phyloP scores from a whole-genome alignment of 1,284 basidiomycete species.

The Fomitopsis betulina region DNA sequence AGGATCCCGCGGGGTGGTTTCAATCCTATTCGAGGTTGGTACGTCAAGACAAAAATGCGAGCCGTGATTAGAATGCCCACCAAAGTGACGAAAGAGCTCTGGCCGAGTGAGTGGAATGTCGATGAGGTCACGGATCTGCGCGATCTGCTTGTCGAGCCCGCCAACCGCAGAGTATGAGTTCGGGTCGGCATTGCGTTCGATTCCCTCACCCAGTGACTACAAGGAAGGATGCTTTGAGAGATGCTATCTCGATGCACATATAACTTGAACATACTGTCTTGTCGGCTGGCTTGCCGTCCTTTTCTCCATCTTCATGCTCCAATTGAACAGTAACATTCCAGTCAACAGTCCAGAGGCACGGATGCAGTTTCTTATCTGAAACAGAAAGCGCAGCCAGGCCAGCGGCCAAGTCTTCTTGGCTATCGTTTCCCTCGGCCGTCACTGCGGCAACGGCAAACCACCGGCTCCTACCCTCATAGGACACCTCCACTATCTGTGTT shows the following conservation, averaged over 20 bases:
- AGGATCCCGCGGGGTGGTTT: conserved; percentile 89
- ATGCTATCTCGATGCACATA: background rate
- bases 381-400: conserved; percentile 41
- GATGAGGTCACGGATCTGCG: conserved; percentile 88
- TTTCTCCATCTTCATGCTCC: conserved; percentile 29
- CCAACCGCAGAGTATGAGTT: conserved; percentile 78
- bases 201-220: background rate
- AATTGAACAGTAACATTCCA: conserved; percentile 61
- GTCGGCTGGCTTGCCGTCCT: background rate
- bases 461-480: conserved; percentile 56
- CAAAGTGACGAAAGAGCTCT: conserved; percentile 86
- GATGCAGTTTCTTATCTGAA: conserved; percentile 14
- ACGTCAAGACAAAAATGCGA: conserved; percentile 8
- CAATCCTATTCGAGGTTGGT: conserved; percentile 46
- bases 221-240: background rate
- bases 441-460: conserved; percentile 51
- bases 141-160: conserved; percentile 85
- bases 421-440: conserved; percentile 23
- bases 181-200: conserved; percentile 29
- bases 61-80: conserved; percentile 34
- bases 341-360: conserved; percentile 48
- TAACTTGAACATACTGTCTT: background rate
- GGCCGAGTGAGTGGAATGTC: conserved; percentile 92
- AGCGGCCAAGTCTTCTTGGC: conserved; percentile 32
- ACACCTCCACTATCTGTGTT: conserved; percentile 57